Conservation (phyloP, 2,329 filamentous ascomycete species). For the Aspergillus proliferans region DNA sequence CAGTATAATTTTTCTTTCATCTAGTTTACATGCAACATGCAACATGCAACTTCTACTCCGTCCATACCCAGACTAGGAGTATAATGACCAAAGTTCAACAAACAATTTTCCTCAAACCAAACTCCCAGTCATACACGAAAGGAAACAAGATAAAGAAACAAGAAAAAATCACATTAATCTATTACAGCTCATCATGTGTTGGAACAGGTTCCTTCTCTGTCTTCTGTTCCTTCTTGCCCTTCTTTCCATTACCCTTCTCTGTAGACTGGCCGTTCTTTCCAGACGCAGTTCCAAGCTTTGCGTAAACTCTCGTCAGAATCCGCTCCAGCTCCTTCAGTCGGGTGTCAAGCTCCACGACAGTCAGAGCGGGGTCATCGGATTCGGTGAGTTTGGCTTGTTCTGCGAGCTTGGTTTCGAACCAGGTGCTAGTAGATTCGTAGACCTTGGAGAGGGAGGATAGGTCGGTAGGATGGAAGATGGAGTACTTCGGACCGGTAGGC, state of each 20-base stretch:
- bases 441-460: constrained; percentile 58
- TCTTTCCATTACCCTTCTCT: constrained; percentile 22
- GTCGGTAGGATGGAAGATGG: constrained; percentile 68
- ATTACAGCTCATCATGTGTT: constrained; percentile 4
- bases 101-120: too few relatives aligned
- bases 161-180: too few relatives aligned
- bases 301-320: constrained; percentile 29
- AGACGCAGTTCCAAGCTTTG: constrained; percentile 41
- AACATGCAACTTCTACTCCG: not conserved
- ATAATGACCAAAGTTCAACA: too few relatives aligned
- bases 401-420: constrained; percentile 67
- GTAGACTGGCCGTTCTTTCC: constrained; percentile 15
- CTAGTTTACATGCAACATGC: not conserved
- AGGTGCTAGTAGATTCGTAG: constrained; percentile 58
- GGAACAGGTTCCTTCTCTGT: constrained; percentile 10
- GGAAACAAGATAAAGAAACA: too few relatives aligned
- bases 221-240: constrained; percentile 22
- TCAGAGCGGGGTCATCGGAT: constrained; percentile 68
- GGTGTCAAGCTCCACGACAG: constrained; percentile 63
- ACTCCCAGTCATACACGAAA: too few relatives aligned
- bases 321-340: constrained; percentile 65
- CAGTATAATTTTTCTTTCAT: not conserved
- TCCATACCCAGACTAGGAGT: too few relatives aligned
- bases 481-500: constrained; percentile 49
- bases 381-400: constrained; percentile 64